These are phyloP conservation scores for Suhomyces wounanorum DNA, from an alignment of 1,139 yeast species.

Conservation along the genomic window DNA sequence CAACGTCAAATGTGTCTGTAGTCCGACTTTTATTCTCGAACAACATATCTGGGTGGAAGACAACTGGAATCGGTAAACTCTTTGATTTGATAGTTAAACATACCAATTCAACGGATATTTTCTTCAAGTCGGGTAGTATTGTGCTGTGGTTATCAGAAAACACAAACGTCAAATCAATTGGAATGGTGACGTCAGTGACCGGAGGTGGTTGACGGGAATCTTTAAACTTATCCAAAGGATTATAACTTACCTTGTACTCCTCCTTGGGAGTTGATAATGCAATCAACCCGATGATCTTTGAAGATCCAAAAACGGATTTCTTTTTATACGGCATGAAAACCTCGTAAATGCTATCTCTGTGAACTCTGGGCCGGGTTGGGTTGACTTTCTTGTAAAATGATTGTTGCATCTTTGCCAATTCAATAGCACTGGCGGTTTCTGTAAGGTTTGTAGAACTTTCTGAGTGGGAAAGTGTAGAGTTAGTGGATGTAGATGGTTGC, in stretches of 20 bases:
- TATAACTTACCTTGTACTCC: constrained; percentile 29
- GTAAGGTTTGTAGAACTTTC: constrained; percentile 10
- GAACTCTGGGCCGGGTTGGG: constrained; percentile 3
- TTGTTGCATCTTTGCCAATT: constrained; percentile 34
- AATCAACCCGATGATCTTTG: constrained; percentile 36
- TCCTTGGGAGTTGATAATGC: constrained; percentile 36
- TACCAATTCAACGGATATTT: constrained; percentile 34
- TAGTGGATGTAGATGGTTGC: background rate
- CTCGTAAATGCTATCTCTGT: constrained; percentile 25
- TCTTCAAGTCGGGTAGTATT: constrained; percentile 32
- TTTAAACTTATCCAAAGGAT: constrained; percentile 18
- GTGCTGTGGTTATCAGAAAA: constrained; percentile 22
- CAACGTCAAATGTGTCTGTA: constrained; percentile 34
- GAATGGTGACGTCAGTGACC: constrained; percentile 24
- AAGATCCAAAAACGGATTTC: constrained; percentile 33
- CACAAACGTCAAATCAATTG: constrained; percentile 30
- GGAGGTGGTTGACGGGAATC: constrained; percentile 12
- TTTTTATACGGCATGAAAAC: constrained; percentile 36
- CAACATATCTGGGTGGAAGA: constrained; percentile 38
- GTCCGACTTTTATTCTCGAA: constrained; percentile 36
- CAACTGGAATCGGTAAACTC: constrained; percentile 39
- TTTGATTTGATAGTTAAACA: constrained; percentile 36
- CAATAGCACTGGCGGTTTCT: constrained; percentile 26
- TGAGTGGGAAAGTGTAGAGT: background rate
- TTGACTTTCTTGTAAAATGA: constrained; percentile 29